Percentiles rank a stretch among this genome's conserved stretches.
Evolutionary conservation across 1,284 basidiomycete genomes (phyloP).

Genomic region (Exobasidium rhododendri): DNA sequence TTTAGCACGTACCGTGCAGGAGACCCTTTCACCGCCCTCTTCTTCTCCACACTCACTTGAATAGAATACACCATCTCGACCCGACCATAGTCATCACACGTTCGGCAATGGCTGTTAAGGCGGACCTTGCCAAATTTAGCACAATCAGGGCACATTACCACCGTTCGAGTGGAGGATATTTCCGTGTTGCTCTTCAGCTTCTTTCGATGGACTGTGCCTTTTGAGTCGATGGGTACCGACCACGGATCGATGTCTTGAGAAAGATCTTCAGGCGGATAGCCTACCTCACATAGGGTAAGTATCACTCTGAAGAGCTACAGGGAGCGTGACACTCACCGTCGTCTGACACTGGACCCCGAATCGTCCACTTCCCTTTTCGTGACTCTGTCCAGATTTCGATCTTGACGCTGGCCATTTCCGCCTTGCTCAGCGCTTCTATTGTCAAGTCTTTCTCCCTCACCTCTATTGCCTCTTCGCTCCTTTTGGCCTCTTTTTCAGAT

Average conservation of each 20-base stretch:
- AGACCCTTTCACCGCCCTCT: no score
- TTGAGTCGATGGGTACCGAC: conserved; percentile 23
- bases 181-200: conserved; percentile 27
- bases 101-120: neutral
- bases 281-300: neutral
- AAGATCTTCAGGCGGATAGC: neutral
- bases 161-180: conserved; percentile 19
- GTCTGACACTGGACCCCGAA: conserved; percentile 17
- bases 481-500: conserved; percentile 18
- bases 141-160: conserved; percentile 21
- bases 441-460: conserved; percentile 23
- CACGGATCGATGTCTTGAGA: conserved; percentile 22
- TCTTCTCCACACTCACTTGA: neutral
- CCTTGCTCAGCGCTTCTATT: conserved; percentile 20
- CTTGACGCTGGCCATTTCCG: conserved; percentile 19
- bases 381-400: conserved; percentile 24
- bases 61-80: conserved; percentile 26
- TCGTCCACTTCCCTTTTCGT: conserved; percentile 21
- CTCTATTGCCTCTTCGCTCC: conserved; percentile 19
- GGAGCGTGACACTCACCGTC: conserved; percentile 9
- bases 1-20: no score
- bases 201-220: conserved; percentile 23
- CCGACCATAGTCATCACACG: conserved; percentile 12
- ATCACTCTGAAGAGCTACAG: conserved; percentile 1
- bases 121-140: neutral